Percentiles rank a stretch among this genome's conserved stretches.
Conservation (phyloP, 495 filamentous ascomycete genomes). For the Aspergillus diversus region DNA sequence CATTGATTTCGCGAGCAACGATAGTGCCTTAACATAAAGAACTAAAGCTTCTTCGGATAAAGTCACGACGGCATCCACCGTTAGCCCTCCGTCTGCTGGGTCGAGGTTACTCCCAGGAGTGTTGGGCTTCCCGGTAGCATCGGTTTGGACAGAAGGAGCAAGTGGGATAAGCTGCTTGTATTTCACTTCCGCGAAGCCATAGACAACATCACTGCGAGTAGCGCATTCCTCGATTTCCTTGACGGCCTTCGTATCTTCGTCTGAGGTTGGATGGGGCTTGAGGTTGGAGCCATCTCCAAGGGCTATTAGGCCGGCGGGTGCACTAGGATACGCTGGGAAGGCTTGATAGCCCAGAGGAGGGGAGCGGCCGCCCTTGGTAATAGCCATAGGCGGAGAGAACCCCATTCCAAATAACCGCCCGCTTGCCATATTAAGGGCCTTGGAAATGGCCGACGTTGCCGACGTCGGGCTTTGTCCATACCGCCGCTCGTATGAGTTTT, state of each 20-base stretch:
- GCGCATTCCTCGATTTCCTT: constrained; percentile 88
- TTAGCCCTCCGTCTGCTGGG: constrained; percentile 57
- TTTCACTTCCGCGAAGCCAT: constrained; percentile 96
- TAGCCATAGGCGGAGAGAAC: constrained; percentile 69
- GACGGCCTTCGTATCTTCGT: constrained; percentile 80
- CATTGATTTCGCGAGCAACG: constrained; percentile 91
- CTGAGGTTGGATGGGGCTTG: constrained; percentile 57
- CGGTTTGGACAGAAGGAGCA: constrained; percentile 69
- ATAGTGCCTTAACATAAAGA: constrained; percentile 90
- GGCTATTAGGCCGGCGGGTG: constrained; percentile 60
- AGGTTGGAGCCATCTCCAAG: constrained; percentile 63
- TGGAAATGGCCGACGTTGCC: constrained; percentile 87
- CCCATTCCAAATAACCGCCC: constrained; percentile 78
- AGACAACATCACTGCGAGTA: constrained; percentile 91
- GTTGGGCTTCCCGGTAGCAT: constrained; percentile 40
- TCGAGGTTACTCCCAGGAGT: constrained; percentile 43
- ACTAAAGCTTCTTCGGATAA: constrained; percentile 95
- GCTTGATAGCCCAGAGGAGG: constrained; percentile 79
- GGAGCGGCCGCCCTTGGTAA: constrained; percentile 67
- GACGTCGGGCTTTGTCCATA: constrained; percentile 77
- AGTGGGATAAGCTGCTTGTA: constrained; percentile 93
- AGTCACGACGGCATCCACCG: constrained; percentile 79
- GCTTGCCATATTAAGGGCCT: constrained; percentile 92
- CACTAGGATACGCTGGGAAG: constrained; percentile 81
- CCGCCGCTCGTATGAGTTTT: constrained; percentile 77